These are phyloP conservation scores for Plasmodium sp. DNA, from an alignment of 169 alveolate species.

Conservation along the genomic window DNA sequence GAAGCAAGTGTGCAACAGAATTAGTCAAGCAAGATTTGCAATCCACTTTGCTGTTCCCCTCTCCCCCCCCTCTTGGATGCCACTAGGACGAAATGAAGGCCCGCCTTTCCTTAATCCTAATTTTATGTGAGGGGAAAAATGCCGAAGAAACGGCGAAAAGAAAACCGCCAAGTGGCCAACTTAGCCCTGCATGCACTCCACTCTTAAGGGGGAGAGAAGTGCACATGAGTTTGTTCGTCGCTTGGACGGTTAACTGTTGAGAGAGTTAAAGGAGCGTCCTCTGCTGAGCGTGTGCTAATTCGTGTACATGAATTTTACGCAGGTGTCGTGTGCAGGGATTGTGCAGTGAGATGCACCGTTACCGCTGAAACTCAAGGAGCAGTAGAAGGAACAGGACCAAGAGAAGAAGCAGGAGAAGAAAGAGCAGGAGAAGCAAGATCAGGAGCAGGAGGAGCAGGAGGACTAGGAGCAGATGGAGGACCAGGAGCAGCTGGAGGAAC, in stretches of 20 bases:
- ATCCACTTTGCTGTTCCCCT: not conserved
- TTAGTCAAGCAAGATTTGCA: not conserved
- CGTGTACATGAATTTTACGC: not conserved
- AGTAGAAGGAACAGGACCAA: not conserved
- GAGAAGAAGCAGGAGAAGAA: not conserved
- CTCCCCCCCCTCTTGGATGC: not conserved
- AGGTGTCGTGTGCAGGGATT: not conserved
- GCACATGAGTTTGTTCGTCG: not conserved
- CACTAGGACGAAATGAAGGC: conserved; percentile 9
- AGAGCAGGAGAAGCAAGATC: too few relatives aligned
- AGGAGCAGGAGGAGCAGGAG: too few relatives aligned
- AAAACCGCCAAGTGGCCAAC: not conserved
- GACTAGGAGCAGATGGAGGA: too few relatives aligned
- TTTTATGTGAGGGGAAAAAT: conserved; percentile 7
- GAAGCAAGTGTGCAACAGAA: not conserved
- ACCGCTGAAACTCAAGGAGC: not conserved
- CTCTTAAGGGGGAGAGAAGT: not conserved
- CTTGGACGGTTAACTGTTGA: not conserved
- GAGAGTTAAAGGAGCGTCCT: not conserved
- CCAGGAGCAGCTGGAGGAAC: too few relatives aligned
- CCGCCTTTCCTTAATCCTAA: conserved; percentile 23
- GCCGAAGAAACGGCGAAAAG: conserved; percentile 2
- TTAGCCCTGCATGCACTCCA: not conserved
- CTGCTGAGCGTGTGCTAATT: not conserved
- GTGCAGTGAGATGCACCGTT: not conserved